Evolutionary conservation across 106 monocot genomes (phyloP).

Genomic region (Allium cepa): DNA sequence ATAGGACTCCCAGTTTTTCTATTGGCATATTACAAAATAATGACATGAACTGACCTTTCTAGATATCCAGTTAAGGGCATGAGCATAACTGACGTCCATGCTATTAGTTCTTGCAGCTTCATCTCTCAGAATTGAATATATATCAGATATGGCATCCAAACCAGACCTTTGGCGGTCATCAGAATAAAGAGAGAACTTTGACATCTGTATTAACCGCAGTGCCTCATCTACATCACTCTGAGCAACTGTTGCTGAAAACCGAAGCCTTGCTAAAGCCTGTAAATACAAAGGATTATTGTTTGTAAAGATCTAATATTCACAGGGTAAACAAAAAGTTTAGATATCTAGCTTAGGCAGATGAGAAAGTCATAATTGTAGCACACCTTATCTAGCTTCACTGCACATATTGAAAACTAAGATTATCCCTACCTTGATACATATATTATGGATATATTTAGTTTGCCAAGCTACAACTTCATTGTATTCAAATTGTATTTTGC

Average conservation of each 20-base stretch:
- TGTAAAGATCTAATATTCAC: neutral
- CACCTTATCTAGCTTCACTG: too few species aligned
- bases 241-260: conserved; percentile 83
- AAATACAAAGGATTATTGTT: conserved; percentile 1
- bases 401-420: too few species aligned
- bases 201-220: conserved; percentile 95
- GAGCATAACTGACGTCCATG: conserved; percentile 83
- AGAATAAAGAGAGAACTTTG: conserved; percentile 89
- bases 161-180: conserved; percentile 93
- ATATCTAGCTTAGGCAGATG: too few species aligned
- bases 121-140: conserved; percentile 89
- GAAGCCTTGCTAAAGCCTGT: conserved; percentile 91
- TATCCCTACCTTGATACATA: too few species aligned
- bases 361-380: too few species aligned
- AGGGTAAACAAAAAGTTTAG: too few species aligned
- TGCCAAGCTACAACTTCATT: too few species aligned
- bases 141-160: conserved; percentile 98
- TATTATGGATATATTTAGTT: too few species aligned
- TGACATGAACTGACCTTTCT: conserved; percentile 62
- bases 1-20: too few species aligned
- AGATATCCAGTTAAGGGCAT: conserved; percentile 96
- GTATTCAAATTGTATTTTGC: neutral
- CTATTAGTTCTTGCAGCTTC: conserved; percentile 80
- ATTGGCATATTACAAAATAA: too few species aligned
- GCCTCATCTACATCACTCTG: conserved; percentile 99